Evolutionary conservation across 805 yeast species (phyloP).

Genomic region (Wickerhamiella vanderwaltii): DNA sequence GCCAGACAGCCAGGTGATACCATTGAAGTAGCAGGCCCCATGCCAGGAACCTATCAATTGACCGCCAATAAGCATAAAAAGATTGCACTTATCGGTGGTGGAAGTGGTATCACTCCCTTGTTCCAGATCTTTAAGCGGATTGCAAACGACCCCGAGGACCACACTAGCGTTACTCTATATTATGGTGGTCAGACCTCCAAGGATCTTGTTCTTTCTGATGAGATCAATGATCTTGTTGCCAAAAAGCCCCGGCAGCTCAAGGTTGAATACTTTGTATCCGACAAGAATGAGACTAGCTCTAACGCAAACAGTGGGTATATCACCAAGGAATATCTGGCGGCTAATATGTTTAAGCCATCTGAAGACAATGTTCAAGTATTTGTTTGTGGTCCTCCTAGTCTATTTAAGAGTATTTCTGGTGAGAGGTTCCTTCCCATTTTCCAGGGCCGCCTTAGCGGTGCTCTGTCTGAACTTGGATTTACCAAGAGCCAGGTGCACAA

Average conservation of each 20-base stretch:
- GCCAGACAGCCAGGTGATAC: conserved; percentile 66
- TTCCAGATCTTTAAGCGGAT: conserved; percentile 74
- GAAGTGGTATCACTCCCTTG: conserved; percentile 93
- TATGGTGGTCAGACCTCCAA: conserved; percentile 67
- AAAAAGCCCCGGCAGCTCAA: conserved; percentile 67
- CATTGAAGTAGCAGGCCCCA: conserved; percentile 86
- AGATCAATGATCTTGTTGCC: conserved; percentile 55
- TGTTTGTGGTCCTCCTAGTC: conserved; percentile 92
- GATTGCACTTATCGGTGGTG: conserved; percentile 84
- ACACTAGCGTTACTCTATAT: conserved; percentile 71
- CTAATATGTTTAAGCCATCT: conserved; percentile 51
- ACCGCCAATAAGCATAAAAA: conserved; percentile 69
- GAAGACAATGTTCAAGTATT: conserved; percentile 60
- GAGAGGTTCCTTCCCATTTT: conserved; percentile 70
- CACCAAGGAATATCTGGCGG: conserved; percentile 55
- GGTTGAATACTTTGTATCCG: conserved; percentile 70
- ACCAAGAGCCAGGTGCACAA: conserved; percentile 79
- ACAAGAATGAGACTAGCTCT: conserved; percentile 22
- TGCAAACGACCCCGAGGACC: conserved; percentile 68
- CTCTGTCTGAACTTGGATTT: conserved; percentile 78
- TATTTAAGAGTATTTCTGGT: conserved; percentile 82
- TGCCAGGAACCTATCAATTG: conserved; percentile 82
- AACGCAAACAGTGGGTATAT: conserved; percentile 49
- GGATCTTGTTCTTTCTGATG: conserved; percentile 73
- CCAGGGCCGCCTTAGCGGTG: conserved; percentile 90